phyloP scores from a whole-genome alignment of 768 basidiomycete species.

The Clitopilus passeckerianus region DNA sequence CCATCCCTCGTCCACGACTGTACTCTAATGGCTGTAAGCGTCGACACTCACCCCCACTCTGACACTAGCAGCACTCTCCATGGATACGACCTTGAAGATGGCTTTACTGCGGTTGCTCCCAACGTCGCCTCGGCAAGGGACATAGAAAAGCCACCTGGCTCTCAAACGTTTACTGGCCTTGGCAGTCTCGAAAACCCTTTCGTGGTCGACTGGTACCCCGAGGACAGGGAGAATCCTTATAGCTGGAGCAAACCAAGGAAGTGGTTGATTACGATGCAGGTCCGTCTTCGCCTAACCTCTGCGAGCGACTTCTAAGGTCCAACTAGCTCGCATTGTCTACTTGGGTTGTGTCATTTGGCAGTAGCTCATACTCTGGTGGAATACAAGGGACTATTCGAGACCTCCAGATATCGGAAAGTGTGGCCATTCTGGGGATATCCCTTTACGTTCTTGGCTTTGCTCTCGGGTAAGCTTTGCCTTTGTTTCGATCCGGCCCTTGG shows the following conservation, averaged over 20 bases:
- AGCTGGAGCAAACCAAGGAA: constrained; percentile 44
- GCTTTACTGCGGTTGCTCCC: background rate
- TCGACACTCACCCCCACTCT: constrained; percentile 14
- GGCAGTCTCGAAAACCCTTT: constrained; percentile 47
- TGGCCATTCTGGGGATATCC: constrained; percentile 56
- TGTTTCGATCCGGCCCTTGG: background rate
- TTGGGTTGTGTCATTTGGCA: constrained; percentile 55
- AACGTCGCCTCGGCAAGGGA: background rate
- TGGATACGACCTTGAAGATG: constrained; percentile 10
- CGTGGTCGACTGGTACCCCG: constrained; percentile 47
- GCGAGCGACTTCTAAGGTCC: constrained; percentile 6
- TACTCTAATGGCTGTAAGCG: constrained; percentile 8
- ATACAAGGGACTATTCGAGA: constrained; percentile 37
- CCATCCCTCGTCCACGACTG: background rate
- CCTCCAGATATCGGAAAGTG: constrained; percentile 42
- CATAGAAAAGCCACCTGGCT: background rate
- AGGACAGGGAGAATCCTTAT: constrained; percentile 51
- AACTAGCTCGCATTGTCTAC: constrained; percentile 44
- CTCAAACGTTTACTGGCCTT: constrained; percentile 31
- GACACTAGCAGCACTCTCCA: constrained; percentile 15
- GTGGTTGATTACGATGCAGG: constrained; percentile 55
- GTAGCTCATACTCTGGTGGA: constrained; percentile 53
- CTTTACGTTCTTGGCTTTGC: constrained; percentile 63
- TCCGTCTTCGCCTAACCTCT: constrained; percentile 10
- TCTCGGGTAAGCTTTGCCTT: constrained; percentile 34